phyloP scores from a whole-genome alignment of 148 eudicot genomes.

The Fagopyrum tataricum region DNA sequence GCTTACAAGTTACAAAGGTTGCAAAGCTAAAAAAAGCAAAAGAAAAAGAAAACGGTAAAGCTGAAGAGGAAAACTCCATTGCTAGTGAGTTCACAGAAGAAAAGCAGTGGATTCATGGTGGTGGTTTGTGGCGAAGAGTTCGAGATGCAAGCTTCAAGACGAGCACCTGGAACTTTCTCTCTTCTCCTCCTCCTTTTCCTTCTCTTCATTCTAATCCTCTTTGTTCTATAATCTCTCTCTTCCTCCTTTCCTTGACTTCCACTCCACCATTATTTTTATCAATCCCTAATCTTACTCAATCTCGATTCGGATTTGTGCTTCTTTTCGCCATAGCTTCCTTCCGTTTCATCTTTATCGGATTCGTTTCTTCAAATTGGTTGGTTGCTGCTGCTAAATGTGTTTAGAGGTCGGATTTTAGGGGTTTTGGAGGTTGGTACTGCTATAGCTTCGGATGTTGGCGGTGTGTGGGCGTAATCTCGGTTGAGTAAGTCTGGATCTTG shows the following conservation, averaged over 20 bases:
- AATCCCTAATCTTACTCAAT: constrained; percentile 19
- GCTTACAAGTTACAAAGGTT: not conserved
- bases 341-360: not conserved
- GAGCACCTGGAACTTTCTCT: constrained; percentile 31
- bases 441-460: not conserved
- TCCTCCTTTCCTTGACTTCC: constrained; percentile 20
- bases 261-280: constrained; percentile 19
- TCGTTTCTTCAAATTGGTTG: not conserved
- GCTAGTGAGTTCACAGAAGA: not conserved
- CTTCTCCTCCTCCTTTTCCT: constrained; percentile 69
- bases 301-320: constrained; percentile 4
- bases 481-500: constrained; percentile 29
- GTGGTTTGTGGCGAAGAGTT: constrained; percentile 3
- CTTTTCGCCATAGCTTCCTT: not conserved
- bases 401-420: not conserved
- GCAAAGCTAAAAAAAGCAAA: constrained; percentile 5
- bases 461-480: constrained; percentile 14
- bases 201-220: constrained; percentile 57
- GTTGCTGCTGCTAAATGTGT: constrained; percentile 11
- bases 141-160: constrained; percentile 39
- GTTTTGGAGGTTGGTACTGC: not conserved
- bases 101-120: not conserved
- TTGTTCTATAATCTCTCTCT: constrained; percentile 38
- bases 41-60: constrained; percentile 2
- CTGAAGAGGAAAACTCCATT: not conserved